A percentile compares a stretch with the other conserved stretches of the same genome.
phyloP scores from a whole-genome alignment of 75 land plant species.

The Cryptomeria japonica region DNA sequence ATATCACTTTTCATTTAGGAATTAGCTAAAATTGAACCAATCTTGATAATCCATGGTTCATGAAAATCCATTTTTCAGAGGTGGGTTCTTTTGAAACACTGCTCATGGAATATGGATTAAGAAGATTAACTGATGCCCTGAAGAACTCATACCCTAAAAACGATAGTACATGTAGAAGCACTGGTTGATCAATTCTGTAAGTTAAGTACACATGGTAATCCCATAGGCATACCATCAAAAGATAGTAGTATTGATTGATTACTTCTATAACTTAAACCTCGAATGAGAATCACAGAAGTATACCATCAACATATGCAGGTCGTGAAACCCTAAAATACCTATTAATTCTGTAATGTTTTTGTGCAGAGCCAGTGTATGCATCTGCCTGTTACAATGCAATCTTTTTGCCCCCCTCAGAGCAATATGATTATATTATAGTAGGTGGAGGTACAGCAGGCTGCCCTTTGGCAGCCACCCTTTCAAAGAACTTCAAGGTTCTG shows the following conservation, averaged over 20 bases:
- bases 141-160: too few relatives aligned
- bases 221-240: background rate
- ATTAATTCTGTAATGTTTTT: background rate
- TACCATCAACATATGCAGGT: background rate
- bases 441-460: slow-evolving; percentile 89
- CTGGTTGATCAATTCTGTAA: background rate
- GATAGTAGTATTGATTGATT: background rate
- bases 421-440: slow-evolving; percentile 73
- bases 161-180: too few relatives aligned
- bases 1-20: background rate
- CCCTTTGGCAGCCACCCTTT: slow-evolving; percentile 78
- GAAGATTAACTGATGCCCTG: background rate
- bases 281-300: background rate
- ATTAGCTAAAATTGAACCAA: background rate
- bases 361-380: background rate
- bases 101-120: background rate
- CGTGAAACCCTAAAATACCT: background rate
- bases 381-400: slow-evolving; percentile 23
- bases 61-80: background rate
- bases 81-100: background rate
- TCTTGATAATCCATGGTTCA: background rate
- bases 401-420: slow-evolving; percentile 23
- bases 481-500: slow-evolving; percentile 47
- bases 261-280: background rate
- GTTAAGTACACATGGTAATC: background rate